Base-by-base conservation (phyloP, 495 filamentous ascomycete species). In the Collariella sp. region DNA sequence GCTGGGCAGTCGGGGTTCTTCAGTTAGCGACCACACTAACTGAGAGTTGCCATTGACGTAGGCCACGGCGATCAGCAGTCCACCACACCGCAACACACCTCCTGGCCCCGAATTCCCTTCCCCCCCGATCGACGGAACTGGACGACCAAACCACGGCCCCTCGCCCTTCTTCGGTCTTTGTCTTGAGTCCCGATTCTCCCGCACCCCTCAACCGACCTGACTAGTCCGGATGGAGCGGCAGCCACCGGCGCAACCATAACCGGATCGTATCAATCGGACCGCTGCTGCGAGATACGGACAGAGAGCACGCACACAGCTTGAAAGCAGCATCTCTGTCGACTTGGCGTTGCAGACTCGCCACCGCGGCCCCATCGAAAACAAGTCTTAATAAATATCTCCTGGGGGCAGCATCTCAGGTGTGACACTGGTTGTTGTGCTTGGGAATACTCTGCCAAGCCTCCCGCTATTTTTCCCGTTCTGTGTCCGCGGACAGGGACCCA, bases 151-250 rank as follows among this genome's bases (percentile, higher is more conserved):
- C 12, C 45, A 43, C 18, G 23, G 33, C 10, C 22, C 4, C 4
- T 5, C 29, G 33, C 10, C 22, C 4, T 9, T 5, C 29, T 11
- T 23, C 42, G 20, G 35, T 48, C 39, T 50, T 55, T 44, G 53
- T 55, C 29, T 35, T 19, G 36, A 44, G 26, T 26, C 29, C 44
- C 26, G 36, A 44, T 26, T 26, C 46, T 55, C 45, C 36, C 53
- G 45, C 52, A 42, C 16, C 29, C 36, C 26, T 20, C 11, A 33
- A 16, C 23, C 38, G 16, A 55, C 26, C 53, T 49, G 33, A 12
- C 19, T 24, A 50, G 46, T 39, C 46, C 46, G 53, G 45, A 55
- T 55, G 53, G 53, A 50, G 53, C 53, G 24, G 46, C 29, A 36
- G 46, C 23, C 26, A 9, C 26, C 29, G 36, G 20, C 44, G 34